These are phyloP conservation scores for Chimonanthus praecox DNA, from an alignment of 164 flowering plant genomes.

Conservation along the genomic window DNA sequence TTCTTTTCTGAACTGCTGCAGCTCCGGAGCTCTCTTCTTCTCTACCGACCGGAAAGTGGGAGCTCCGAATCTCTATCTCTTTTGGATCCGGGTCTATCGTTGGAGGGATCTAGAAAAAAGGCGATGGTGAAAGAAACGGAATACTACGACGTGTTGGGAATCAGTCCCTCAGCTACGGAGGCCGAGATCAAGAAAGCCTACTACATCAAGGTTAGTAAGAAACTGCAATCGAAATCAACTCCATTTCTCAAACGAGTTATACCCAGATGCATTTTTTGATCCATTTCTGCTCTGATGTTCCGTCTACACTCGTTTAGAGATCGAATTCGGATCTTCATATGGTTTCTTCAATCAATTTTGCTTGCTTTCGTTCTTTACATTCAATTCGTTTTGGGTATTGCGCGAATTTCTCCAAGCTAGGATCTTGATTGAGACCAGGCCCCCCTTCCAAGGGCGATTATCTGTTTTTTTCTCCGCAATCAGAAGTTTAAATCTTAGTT, in stretches of 20 bases:
- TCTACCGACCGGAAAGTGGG: neutral
- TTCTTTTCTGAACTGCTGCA: neutral
- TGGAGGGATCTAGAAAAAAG: neutral
- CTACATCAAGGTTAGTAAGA: slow-evolving; percentile 31
- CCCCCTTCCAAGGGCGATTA: too few relatives aligned
- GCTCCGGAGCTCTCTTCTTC: neutral
- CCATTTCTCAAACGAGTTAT: neutral
- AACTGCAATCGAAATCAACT: too few relatives aligned
- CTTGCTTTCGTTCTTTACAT: neutral
- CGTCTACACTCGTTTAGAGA: neutral
- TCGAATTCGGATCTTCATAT: too few relatives aligned
- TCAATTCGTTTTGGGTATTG: neutral
- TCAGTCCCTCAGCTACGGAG: slow-evolving; percentile 39
- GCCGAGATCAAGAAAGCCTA: slow-evolving; percentile 47
- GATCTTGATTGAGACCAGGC: neutral
- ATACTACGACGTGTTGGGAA: slow-evolving; percentile 39
- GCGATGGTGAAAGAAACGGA: slow-evolving; percentile 44
- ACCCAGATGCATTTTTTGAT: neutral
- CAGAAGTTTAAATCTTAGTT: neutral
- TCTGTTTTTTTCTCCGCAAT: neutral
- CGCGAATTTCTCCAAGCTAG: neutral
- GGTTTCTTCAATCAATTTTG: neutral
- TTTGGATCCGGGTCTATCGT: neutral
- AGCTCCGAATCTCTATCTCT: too few relatives aligned
- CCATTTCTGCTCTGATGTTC: neutral